Conservation (phyloP, 768 basidiomycete genomes). For the Austroboletus eburneus region DNA sequence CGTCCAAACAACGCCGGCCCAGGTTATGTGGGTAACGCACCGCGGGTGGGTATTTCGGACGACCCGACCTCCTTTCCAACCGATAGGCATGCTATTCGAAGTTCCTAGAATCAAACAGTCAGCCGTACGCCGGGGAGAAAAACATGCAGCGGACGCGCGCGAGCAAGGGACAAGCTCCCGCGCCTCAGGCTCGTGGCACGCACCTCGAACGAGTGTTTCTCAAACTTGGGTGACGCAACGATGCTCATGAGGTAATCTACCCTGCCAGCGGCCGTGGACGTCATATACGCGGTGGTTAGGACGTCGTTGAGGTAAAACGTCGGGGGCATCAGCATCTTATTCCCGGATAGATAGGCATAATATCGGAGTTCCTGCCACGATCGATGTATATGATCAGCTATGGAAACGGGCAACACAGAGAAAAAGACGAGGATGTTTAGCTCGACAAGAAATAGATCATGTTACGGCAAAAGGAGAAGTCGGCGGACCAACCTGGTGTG, state of each 20-base stretch:
- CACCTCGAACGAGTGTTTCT: constrained; percentile 50
- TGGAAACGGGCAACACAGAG: no score
- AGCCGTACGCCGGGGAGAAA: not conserved
- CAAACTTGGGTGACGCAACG: constrained; percentile 34
- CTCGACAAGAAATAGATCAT: no score
- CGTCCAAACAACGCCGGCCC: constrained; percentile 25
- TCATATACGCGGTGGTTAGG: constrained; percentile 19
- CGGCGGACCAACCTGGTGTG: constrained; percentile 39
- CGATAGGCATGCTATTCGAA: constrained; percentile 43
- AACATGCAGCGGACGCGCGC: not conserved
- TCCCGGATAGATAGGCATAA: constrained; percentile 38
- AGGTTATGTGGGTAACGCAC: constrained; percentile 19
- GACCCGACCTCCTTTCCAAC: constrained; percentile 45
- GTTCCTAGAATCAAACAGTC: constrained; percentile 37
- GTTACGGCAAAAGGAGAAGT: no score
- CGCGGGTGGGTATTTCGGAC: constrained; percentile 28
- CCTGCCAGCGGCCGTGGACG: constrained; percentile 5
- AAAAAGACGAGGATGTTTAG: no score
- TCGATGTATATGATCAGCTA: constrained; percentile 15
- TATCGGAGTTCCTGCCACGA: constrained; percentile 41
- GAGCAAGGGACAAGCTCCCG: not conserved
- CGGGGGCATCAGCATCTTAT: constrained; percentile 27
- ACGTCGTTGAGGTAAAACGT: constrained; percentile 26
- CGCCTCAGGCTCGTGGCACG: no score
- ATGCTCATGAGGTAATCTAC: constrained; percentile 36